Conservation (phyloP, 169 alveolate species). For the Plasmodium sp. region DNA sequence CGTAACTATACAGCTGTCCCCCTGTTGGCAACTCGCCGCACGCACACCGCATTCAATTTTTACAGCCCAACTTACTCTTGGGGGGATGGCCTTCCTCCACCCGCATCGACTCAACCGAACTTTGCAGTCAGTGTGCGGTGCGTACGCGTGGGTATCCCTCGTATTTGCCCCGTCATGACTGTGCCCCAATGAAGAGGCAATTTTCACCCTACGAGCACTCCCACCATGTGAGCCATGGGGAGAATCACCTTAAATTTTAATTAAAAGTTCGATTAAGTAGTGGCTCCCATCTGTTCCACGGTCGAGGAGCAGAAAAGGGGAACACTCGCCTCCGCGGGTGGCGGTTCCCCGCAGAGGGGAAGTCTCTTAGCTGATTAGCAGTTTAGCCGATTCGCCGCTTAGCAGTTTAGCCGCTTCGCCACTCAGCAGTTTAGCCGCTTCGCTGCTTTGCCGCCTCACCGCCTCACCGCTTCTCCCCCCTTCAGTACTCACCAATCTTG, state of each 20-base stretch:
- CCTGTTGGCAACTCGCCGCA: neutral
- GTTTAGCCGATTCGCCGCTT: neutral
- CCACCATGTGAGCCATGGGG: neutral
- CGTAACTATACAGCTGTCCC: neutral
- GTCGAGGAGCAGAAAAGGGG: neutral
- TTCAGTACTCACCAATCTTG: slow-evolving; percentile 80
- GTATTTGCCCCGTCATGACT: neutral
- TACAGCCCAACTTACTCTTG: neutral
- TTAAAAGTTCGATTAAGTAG: neutral
- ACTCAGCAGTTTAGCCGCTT: neutral
- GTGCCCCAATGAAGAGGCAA: neutral
- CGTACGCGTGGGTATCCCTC: neutral
- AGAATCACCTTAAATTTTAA: neutral
- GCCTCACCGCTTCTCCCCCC: neutral
- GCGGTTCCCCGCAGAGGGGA: neutral
- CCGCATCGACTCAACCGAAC: neutral
- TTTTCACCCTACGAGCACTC: neutral
- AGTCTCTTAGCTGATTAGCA: neutral
- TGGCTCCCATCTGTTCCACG: neutral
- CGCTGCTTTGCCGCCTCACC: no score
- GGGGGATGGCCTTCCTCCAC: neutral
- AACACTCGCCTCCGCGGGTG: neutral
- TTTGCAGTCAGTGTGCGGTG: neutral
- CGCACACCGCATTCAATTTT: neutral
- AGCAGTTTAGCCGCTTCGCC: neutral